phyloP scores from a whole-genome alignment of 108 stramenopile genomes.

The Epithemia pelagica region DNA sequence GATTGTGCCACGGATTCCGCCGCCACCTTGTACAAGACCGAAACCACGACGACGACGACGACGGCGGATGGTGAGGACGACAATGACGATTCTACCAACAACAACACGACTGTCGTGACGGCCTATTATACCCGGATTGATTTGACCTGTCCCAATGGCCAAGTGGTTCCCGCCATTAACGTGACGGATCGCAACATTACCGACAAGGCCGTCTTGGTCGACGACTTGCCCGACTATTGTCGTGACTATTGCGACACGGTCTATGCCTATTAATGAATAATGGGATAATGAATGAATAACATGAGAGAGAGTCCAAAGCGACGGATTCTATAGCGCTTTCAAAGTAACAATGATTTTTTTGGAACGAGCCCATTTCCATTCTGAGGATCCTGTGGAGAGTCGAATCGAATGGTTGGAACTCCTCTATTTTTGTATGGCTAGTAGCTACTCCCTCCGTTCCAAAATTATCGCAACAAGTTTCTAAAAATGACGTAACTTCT shows the following conservation, averaged over 20 bases:
- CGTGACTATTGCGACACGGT: not conserved
- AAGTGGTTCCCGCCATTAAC: not conserved
- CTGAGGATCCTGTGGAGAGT: too few species aligned
- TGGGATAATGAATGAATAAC: not conserved
- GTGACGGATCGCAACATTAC: not conserved
- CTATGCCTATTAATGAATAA: not conserved
- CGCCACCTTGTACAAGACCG: not conserved
- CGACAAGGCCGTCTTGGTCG: not conserved
- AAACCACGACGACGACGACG: not conserved
- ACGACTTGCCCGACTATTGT: not conserved
- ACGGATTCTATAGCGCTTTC: too few species aligned
- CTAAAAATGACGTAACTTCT: too few species aligned
- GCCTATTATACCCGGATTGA: not conserved
- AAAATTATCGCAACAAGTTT: too few species aligned
- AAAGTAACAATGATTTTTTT: too few species aligned
- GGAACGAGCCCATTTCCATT: too few species aligned
- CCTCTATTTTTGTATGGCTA: too few species aligned
- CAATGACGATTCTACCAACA: not conserved
- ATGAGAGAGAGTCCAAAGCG: too few species aligned
- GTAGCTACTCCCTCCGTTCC: too few species aligned
- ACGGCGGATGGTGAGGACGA: not conserved
- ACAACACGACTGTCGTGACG: not conserved
- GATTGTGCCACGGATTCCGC: conserved; percentile 42
- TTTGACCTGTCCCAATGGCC: conserved; percentile 2
- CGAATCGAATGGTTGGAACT: too few species aligned